These are phyloP conservation scores for Globisporangium nagaii DNA, from an alignment of 352 stramenopile species.

Conservation along the genomic window DNA sequence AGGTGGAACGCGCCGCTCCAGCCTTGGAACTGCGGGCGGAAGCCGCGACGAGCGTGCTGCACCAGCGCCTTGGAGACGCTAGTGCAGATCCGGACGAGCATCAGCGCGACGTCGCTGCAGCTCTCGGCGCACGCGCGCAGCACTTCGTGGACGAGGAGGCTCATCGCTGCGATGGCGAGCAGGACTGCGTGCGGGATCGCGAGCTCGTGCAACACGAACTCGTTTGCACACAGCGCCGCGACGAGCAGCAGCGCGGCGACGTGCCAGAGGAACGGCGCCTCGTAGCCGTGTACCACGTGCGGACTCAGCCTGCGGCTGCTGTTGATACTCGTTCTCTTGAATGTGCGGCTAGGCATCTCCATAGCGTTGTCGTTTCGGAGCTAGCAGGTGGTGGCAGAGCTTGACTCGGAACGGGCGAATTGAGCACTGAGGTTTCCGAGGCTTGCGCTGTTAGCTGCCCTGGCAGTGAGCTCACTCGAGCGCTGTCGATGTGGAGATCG, in stretches of 20 bases:
- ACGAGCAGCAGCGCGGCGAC: background rate
- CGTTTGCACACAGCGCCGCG: background rate
- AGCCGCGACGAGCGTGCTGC: background rate
- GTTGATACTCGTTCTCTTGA: background rate
- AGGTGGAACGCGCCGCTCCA: slow-evolving; percentile 40
- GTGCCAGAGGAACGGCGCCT: slow-evolving; percentile 1
- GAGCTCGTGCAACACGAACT: background rate
- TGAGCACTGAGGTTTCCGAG: no score
- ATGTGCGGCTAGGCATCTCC: no score
- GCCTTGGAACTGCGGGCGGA: slow-evolving; percentile 23
- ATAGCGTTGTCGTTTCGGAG: no score
- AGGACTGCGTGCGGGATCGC: background rate
- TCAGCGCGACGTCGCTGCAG: background rate
- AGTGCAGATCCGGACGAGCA: background rate
- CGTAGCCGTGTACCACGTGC: background rate
- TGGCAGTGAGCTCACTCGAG: no score
- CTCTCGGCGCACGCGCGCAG: background rate
- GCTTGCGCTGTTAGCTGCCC: no score
- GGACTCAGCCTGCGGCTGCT: background rate
- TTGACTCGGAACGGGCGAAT: no score
- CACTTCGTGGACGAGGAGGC: slow-evolving; percentile 1
- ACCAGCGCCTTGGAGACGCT: background rate
- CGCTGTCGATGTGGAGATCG: no score
- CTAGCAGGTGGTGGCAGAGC: no score
- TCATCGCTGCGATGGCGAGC: background rate